Base-by-base conservation (phyloP, 2,329 filamentous ascomycete genomes). In the Claviceps fusiformis region DNA sequence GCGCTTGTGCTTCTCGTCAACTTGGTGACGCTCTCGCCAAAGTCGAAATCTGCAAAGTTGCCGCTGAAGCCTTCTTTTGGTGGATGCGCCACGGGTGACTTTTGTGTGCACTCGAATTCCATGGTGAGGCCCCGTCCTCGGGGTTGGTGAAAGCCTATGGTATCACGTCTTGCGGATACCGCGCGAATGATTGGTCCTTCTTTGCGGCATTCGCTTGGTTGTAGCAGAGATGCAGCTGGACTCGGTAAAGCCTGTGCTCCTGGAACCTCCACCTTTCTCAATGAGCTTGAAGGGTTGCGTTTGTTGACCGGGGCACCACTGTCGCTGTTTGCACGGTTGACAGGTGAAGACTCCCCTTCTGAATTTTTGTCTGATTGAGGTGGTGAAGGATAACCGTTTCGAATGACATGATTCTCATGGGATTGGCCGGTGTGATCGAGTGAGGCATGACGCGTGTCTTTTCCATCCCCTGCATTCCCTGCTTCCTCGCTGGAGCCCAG, bases 81-180 rank as follows among this genome's bases (percentile, higher is more conserved):
- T 3, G 59, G 56, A 8, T 58, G 55, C 46, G 58, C 60, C 52
- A 58, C 56, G 9, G 59, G 58, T 46, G 62, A 56, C 45, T 56
- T 55, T 11, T 59, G 57, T n/a, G 54, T 49, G 29, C 59, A 57
- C 11, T 65, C 62, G n/a, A 64, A 58, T 5, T 59, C 72, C 67
- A 75, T 74, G 4, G 73, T 72, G 54, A 79, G 68, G 60, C 78
- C 81, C 49, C 70, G 69, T 41, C 74, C 69, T 24, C 72, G 69
- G 2, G 75, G 69, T 0, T 71, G 68, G 58, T 71, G 70, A 24
- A 76, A 71, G 0, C 74, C 74, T 15, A 77, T 60, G 1, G 76
- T 78, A 47, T 81, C 76, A 37, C 77, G 74, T 62, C 74, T 76
- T 3, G 77, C 75, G n/a, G 63, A 60, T 0, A 78, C 73, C 47